These are phyloP conservation scores for Willaertia magna DNA, from an alignment of 208 protist species.

Conservation along the genomic window DNA sequence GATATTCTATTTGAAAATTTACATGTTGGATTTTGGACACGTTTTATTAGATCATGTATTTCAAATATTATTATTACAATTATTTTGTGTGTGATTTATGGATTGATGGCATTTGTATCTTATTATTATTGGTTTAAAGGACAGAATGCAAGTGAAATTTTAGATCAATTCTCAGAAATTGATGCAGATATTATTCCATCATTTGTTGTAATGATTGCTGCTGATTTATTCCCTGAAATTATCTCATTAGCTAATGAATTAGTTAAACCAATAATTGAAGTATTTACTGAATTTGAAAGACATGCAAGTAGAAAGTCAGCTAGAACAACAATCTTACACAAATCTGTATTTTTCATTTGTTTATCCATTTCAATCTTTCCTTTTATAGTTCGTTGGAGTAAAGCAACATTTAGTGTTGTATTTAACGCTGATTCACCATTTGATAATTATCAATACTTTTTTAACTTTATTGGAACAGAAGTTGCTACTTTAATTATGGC, in stretches of 20 bases:
- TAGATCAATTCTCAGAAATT: not conserved
- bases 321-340: not conserved
- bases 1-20: not conserved
- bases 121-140: not conserved
- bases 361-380: not conserved
- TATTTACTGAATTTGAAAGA: not conserved
- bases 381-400: not conserved
- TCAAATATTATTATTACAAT: not conserved
- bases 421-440: not conserved
- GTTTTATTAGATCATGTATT: too few species aligned
- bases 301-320: not conserved
- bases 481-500: not conserved
- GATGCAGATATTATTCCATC: not conserved
- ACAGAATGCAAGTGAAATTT: not conserved
- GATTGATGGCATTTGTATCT: not conserved
- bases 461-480: not conserved
- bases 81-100: not conserved
- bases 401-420: not conserved
- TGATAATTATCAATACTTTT: not conserved
- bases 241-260: not conserved
- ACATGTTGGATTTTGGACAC: too few species aligned
- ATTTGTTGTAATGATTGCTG: not conserved
- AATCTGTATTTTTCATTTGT: not conserved
- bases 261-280: not conserved
- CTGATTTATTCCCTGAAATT: not conserved